Evolutionary conservation across 2,329 filamentous ascomycete genomes (phyloP).

Genomic region (Gyromitra esculenta): DNA sequence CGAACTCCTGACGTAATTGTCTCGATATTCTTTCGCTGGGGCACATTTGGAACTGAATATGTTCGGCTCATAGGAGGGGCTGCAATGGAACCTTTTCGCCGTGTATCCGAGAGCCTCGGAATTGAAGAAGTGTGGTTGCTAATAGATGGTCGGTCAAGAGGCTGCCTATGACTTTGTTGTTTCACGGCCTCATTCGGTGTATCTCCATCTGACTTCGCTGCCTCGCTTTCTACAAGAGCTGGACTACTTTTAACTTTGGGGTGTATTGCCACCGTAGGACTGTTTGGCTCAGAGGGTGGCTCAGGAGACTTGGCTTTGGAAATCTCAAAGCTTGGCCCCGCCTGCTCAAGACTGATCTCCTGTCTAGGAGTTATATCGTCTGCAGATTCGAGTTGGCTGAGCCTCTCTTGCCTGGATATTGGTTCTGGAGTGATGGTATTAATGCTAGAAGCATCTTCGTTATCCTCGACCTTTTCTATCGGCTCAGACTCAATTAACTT

Average conservation of each 20-base stretch:
- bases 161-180: constrained; percentile 19
- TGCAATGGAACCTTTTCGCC: constrained; percentile 39
- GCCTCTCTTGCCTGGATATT: constrained; percentile 49
- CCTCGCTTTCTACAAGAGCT: constrained; percentile 45
- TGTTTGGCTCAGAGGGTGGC: constrained; percentile 35
- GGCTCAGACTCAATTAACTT: constrained; percentile 41
- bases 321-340: constrained; percentile 29
- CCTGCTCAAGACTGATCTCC: constrained; percentile 49
- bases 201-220: constrained; percentile 43
- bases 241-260: constrained; percentile 40
- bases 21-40: constrained; percentile 47
- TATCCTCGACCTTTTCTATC: constrained; percentile 33
- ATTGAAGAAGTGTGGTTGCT: constrained; percentile 47
- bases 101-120: constrained; percentile 47
- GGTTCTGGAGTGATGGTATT: constrained; percentile 48
- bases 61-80: constrained; percentile 52
- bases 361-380: constrained; percentile 51
- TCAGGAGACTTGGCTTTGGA: constrained; percentile 26
- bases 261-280: constrained; percentile 27
- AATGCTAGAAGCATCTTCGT: constrained; percentile 43
- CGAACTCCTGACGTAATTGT: constrained; percentile 33
- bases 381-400: constrained; percentile 50
- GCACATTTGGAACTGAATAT: constrained; percentile 48
- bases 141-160: constrained; percentile 29
- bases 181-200: constrained; percentile 32